Conservation (phyloP, 139 green algal species). For the Auxenochlorella protothecoides region DNA sequence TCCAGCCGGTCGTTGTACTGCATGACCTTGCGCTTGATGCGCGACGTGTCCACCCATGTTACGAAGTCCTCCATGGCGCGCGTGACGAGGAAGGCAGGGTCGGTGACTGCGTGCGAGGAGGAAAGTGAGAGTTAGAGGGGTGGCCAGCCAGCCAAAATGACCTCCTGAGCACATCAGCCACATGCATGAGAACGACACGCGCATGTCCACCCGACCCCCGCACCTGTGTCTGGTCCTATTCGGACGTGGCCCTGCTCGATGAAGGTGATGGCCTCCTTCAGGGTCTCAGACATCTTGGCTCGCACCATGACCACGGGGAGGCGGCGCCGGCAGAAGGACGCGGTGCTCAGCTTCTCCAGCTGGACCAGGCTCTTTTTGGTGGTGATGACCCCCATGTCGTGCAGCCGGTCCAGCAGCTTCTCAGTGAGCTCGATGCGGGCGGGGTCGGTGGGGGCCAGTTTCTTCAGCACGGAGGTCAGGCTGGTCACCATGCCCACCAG, state of each 20-base stretch:
- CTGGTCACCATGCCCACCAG: slow-evolving; percentile 77
- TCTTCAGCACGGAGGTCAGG: slow-evolving; percentile 30
- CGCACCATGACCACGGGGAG: slow-evolving; percentile 91
- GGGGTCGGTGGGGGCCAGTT: slow-evolving; percentile 73
- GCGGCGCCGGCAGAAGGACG: slow-evolving; percentile 82
- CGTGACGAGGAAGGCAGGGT: slow-evolving; percentile 49
- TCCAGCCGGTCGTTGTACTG: slow-evolving; percentile 95
- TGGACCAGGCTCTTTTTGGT: slow-evolving; percentile 90
- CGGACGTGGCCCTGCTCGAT: slow-evolving; percentile 94
- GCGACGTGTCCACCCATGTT: slow-evolving; percentile 92
- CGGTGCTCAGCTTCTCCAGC: slow-evolving; percentile 79
- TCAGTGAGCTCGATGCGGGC: slow-evolving; percentile 90
- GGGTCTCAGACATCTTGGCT: slow-evolving; percentile 83
- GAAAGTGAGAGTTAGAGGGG: too few relatives aligned
- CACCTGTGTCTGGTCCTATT: slow-evolving; percentile 78
- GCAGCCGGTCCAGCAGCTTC: slow-evolving; percentile 83
- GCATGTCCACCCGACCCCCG: too few relatives aligned
- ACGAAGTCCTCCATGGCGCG: slow-evolving; percentile 94
- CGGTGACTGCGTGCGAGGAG: slow-evolving; percentile 3
- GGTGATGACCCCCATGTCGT: slow-evolving; percentile 85
- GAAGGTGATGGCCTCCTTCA: slow-evolving; percentile 86
- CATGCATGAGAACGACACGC: too few relatives aligned
- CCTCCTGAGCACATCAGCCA: too few relatives aligned
- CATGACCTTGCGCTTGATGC: slow-evolving; percentile 92
- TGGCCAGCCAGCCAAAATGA: too few relatives aligned